Evolutionary conservation across 164 flowering plant genomes (phyloP), one percentile per base, ranked within the genome.

Genomic region (Brasenia schreberi): DNA sequence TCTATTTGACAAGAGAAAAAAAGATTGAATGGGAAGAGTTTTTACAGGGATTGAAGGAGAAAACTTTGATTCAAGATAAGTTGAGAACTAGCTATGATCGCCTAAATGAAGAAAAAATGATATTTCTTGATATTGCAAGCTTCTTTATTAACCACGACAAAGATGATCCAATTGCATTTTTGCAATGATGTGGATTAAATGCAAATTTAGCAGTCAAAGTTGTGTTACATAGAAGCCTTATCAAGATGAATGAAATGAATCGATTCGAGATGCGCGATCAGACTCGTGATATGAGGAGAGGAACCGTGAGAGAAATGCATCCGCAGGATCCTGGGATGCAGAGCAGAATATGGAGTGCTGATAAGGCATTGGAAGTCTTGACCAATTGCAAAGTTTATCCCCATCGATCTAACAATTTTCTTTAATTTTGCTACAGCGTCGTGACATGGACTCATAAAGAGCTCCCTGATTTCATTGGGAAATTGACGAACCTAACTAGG

Each of bases 81-180:
- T 60, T 84, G 23, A 65, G 66, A 72, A 69, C 81, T 23, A 23
- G 27, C 27, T 66, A 82, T 73, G 72, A 84, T 68, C 80, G 67
- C 5, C 74, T 84, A 17, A 79, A 81, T 77, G 67, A n/a, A 11
- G 33, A 18, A n/a, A 61, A 16, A n/a, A 7, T 7, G 2, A 61
- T 61, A 71, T 84, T 81, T 69, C 83, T 82, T 18, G 86, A 84
- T 62, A 78, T 80, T 64, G 80, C 86, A 43, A 80, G 84, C 65
- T 72, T 82, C 5, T 78, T 84, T 63, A 68, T 74, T 64, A 44
- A 65, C 52, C 69, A 71, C 74, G 17, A 44, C 6, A 74, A 73
- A 68, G 83, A 79, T 27, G 69, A 74, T 61, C 70, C 67, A 9
- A 61, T 77, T 44, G 75, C 78, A 19, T 45, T 79, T 63, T 64